Percentiles rank a stretch among this genome's conserved stretches.
These are phyloP conservation scores for Mangifera indica DNA, from an alignment of 345 rosid species.

Conservation along the genomic window DNA sequence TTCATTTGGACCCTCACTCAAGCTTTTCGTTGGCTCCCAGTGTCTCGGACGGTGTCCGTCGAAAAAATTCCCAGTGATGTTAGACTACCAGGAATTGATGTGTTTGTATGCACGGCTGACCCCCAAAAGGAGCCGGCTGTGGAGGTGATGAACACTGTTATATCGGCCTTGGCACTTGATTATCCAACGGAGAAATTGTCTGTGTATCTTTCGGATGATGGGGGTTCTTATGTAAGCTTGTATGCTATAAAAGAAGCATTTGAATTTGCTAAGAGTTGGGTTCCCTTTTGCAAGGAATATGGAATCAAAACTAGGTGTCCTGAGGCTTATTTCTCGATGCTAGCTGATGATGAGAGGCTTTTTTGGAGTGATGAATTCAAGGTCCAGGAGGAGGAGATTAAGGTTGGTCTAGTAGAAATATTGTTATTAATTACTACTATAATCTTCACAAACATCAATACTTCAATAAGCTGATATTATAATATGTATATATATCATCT, in stretches of 20 bases:
- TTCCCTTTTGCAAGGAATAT: constrained; percentile 42
- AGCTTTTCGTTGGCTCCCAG: constrained; percentile 39
- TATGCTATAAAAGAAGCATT: constrained; percentile 40
- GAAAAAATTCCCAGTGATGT: constrained; percentile 23
- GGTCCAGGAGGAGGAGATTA: constrained; percentile 19
- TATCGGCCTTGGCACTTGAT: constrained; percentile 51
- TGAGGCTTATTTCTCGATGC: constrained; percentile 29
- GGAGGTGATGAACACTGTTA: constrained; percentile 45
- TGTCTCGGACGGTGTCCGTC: constrained; percentile 28
- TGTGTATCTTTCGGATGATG: constrained; percentile 56
- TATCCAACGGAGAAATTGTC: constrained; percentile 48
- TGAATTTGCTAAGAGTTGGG: constrained; percentile 41
- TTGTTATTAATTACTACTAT: too few species aligned
- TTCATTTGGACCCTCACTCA: constrained; percentile 41
- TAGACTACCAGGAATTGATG: constrained; percentile 43
- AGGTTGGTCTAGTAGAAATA: constrained; percentile 19
- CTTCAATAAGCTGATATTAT: too few species aligned
- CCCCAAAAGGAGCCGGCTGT: constrained; percentile 47
- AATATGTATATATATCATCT: background rate
- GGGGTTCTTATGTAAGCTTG: constrained; percentile 38
- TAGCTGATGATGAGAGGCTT: constrained; percentile 18
- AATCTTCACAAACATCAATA: too few species aligned
- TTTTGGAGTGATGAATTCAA: constrained; percentile 3
- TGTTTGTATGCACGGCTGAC: constrained; percentile 52
- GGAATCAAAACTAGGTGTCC: constrained; percentile 35